Conservation (phyloP, 305 asterid species). For the Solanum hybrid region DNA sequence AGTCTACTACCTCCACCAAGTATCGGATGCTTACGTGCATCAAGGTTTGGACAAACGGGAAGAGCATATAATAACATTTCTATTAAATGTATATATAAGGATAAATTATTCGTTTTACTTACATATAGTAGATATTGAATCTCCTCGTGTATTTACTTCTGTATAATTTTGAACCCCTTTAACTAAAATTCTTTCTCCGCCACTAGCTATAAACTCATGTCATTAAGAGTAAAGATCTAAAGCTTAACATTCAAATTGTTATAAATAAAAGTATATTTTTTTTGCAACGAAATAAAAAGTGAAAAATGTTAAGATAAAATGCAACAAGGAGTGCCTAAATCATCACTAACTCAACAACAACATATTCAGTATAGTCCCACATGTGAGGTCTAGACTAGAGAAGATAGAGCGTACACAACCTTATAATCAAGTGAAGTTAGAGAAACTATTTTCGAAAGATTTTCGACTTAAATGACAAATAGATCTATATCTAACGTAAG, state of each 20-base stretch:
- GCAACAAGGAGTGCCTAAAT: background rate
- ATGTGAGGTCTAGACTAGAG: background rate
- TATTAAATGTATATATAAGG: background rate
- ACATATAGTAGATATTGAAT: background rate
- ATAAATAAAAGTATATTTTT: background rate
- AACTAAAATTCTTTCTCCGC: background rate
- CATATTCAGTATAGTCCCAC: background rate
- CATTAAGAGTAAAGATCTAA: background rate
- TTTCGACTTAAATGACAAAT: too few relatives aligned
- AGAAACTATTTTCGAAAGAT: background rate
- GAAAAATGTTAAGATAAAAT: background rate
- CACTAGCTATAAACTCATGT: background rate
- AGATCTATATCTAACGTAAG: background rate
- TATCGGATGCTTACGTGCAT: accelerated
- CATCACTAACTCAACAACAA: background rate
- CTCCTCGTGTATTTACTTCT: background rate
- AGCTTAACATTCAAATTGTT: background rate
- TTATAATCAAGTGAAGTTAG: background rate
- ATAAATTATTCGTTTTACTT: too few relatives aligned
- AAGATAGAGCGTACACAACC: background rate
- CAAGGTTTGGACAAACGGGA: background rate
- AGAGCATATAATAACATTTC: background rate
- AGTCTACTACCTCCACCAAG: background rate
- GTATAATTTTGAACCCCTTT: background rate
- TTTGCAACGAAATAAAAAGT: background rate